Evolutionary conservation across 352 stramenopile species (phyloP).

Genomic region (Phytophthora brassicae): DNA sequence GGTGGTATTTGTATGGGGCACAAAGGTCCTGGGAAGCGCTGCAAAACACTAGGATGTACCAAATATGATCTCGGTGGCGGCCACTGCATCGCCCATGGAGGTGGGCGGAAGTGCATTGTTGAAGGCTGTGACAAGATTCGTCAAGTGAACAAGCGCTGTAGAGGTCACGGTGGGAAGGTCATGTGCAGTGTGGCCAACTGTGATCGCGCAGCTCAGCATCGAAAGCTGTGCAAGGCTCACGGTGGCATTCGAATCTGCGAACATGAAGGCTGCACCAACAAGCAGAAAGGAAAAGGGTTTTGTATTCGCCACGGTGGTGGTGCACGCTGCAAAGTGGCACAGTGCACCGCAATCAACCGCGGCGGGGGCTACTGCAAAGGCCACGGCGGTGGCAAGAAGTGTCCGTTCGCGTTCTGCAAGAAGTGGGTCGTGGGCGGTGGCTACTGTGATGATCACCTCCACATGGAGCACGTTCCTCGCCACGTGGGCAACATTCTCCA

Average conservation of each 20-base stretch:
- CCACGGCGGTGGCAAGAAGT: conserved; percentile 85
- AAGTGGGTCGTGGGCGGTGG: conserved; percentile 81
- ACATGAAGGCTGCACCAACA: conserved; percentile 77
- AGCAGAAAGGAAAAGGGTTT: conserved; percentile 81
- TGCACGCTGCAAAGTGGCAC: conserved; percentile 69
- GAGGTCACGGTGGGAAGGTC: conserved; percentile 79
- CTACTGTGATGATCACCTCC: conserved; percentile 68
- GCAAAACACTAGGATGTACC: conserved; percentile 74
- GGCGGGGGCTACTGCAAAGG: conserved; percentile 85
- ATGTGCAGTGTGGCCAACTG: conserved; percentile 81
- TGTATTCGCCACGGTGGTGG: conserved; percentile 85
- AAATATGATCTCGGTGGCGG: conserved; percentile 84
- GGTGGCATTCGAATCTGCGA: conserved; percentile 74
- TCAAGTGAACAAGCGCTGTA: conserved; percentile 84
- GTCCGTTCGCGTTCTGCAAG: conserved; percentile 63
- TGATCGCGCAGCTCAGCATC: conserved; percentile 75
- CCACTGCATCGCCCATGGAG: conserved; percentile 86
- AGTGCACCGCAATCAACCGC: conserved; percentile 68
- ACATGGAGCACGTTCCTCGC: conserved; percentile 62
- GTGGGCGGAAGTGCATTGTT: conserved; percentile 79
- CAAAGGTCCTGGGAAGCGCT: conserved; percentile 78
- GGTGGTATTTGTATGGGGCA: conserved; percentile 76
- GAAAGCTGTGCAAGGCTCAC: conserved; percentile 83
- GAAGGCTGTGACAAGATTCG: conserved; percentile 86
- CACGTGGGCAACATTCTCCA: no score